These are phyloP conservation scores for Plantago rigida DNA, from an alignment of 305 asterid genomes.

Conservation along the genomic window DNA sequence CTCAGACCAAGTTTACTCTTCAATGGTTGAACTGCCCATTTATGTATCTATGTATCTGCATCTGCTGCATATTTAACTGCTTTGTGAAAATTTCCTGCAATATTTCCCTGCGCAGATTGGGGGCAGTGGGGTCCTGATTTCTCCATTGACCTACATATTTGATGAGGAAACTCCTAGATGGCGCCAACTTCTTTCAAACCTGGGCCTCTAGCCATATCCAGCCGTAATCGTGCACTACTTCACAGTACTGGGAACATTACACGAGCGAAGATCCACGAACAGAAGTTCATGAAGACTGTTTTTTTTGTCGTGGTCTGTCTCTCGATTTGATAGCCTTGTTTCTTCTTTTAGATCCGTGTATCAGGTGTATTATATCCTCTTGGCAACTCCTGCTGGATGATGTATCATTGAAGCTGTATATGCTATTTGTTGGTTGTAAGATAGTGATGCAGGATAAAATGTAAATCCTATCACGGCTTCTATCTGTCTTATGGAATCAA, in stretches of 20 bases:
- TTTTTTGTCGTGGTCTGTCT: background rate
- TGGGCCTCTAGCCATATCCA: constrained; percentile 43
- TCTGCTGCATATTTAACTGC: no score
- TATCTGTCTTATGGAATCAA: no score
- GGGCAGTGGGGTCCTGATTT: constrained; percentile 88
- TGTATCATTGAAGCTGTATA: no score
- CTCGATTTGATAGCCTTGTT: background rate
- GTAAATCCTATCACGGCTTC: no score
- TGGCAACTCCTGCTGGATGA: background rate
- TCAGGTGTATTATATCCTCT: background rate
- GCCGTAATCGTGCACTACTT: background rate
- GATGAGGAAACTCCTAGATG: constrained; percentile 97
- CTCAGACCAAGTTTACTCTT: background rate
- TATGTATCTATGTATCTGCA: background rate
- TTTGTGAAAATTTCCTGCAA: no score
- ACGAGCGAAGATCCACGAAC: no score
- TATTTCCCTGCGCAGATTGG: constrained; percentile 58
- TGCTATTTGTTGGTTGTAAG: no score
- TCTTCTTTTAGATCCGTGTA: background rate
- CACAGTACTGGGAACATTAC: background rate
- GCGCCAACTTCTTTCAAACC: constrained; percentile 63
- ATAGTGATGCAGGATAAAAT: no score
- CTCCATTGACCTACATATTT: constrained; percentile 86
- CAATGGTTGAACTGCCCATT: background rate
- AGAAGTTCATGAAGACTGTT: background rate